Evolutionary conservation across 106 monocot species (phyloP).

Genomic region (Dendrobium catenatum): DNA sequence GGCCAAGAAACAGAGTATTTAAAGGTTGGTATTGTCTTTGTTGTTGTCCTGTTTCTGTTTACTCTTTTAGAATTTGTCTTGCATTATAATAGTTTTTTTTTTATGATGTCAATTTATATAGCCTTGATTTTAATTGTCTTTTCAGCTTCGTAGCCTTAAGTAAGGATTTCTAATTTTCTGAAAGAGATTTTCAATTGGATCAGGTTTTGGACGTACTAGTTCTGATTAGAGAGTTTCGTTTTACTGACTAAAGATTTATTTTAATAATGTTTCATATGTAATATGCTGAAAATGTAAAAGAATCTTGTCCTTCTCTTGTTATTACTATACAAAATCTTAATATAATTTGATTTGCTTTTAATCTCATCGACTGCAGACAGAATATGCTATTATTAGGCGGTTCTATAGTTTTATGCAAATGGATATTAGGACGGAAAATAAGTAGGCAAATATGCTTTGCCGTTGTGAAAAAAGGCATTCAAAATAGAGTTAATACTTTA

Average conservation of each 20-base stretch:
- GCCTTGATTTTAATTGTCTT: background rate
- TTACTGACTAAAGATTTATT: too few species aligned
- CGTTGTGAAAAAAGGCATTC: background rate
- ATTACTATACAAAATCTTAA: background rate
- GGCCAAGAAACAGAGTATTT: slow-evolving; percentile 18
- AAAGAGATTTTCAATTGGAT: background rate
- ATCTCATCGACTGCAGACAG: too few species aligned
- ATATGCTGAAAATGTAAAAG: background rate
- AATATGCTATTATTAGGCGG: too few species aligned
- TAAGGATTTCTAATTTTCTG: background rate
- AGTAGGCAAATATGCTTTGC: background rate
- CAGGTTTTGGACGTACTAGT: background rate
- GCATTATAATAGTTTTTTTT: background rate
- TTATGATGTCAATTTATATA: background rate
- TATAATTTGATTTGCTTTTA: background rate
- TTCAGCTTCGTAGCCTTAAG: background rate
- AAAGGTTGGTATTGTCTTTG: slow-evolving; percentile 44
- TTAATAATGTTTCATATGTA: background rate
- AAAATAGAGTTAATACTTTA: background rate
- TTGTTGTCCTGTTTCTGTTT: background rate
- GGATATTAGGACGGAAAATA: too few species aligned
- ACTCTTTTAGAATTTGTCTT: background rate
- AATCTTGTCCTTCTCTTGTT: background rate
- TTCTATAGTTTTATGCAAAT: too few species aligned
- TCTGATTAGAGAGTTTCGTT: too few species aligned